Base-by-base conservation (phyloP, 179 eudicot species). In the Actinidia chinensis region DNA sequence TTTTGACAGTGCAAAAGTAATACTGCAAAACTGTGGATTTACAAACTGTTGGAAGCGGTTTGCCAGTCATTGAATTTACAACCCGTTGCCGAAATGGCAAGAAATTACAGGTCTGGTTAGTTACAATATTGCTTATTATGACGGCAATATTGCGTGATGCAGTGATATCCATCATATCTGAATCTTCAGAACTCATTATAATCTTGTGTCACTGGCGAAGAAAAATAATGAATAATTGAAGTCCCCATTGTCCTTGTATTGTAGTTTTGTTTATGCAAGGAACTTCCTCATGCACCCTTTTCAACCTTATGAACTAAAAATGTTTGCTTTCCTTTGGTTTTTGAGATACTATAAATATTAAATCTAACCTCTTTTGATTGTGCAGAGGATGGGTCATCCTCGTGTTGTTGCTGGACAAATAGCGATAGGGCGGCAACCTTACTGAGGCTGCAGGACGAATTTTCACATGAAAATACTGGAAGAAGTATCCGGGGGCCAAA, bases 301-400 rank as follows among this genome's bases (percentile, higher is more conserved):
- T 18, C 20, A 52, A 22, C 17, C 23, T 51, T 54, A 13, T 33
- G 15, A 47, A 10, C 51, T 59, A 40, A 74, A n/a, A 9, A 15
- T 47, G 23, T 59, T 46, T 10, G 7, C 43, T 12, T 75, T 58
- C 20, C 36, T 15, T 14, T 6, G 43, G 20, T 10, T 13, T 48
- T 55, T 43, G 25, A 55, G 47, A 28, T 51, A 13, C n/a, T 15
- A 50, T 9, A 15, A 63, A 23, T 25, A 4, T 63, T 28, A 13
- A 36, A 11, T 42, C 4, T 36, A 36, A 36, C 33, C 67, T 47
- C 51, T 58, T 54, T 14, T 79, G 17, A 68, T 25, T 78, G 54
- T 50, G 75, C 81, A 94, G 99, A 93, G 83, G 97, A 91, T 82
- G 98, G 99, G 48, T 87, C 94, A 69, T 86, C 93, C 70, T 85